Percentiles rank a stretch among this genome's conserved stretches.
phyloP scores from a whole-genome alignment of 1,139 yeast species.

The Debaryomycetaceae sp. region DNA sequence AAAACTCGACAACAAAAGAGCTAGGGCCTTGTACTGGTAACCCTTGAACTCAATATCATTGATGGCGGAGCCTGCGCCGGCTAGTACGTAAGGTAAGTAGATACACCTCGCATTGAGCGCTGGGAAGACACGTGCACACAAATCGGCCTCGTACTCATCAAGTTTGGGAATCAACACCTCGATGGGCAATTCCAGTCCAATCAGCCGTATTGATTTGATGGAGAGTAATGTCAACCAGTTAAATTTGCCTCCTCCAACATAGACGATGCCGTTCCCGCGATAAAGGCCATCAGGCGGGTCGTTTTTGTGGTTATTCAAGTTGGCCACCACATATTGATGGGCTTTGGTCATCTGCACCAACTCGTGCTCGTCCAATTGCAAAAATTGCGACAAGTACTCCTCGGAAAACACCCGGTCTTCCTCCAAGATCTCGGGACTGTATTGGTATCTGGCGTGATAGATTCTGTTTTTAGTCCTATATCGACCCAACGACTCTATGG shows the following conservation, averaged over 20 bases:
- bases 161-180: conserved; percentile 71
- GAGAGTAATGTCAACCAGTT: conserved; percentile 70
- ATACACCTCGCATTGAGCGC: conserved; percentile 67
- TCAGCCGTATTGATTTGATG: conserved; percentile 56
- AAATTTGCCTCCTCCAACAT: conserved; percentile 77
- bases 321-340: conserved; percentile 50
- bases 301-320: conserved; percentile 36
- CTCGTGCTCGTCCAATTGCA: conserved; percentile 49
- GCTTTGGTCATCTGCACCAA: conserved; percentile 42
- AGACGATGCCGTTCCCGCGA: conserved; percentile 73
- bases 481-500: conserved; percentile 24
- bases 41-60: conserved; percentile 49
- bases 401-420: conserved; percentile 30
- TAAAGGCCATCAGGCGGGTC: conserved; percentile 44
- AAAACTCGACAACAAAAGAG: conserved; percentile 69
- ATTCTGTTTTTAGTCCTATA: conserved; percentile 38
- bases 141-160: conserved; percentile 64
- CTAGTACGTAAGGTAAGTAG: conserved; percentile 53
- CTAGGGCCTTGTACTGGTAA: conserved; percentile 75
- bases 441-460: conserved; percentile 48
- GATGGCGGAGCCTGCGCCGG: conserved; percentile 19
- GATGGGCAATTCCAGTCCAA: conserved; percentile 65
- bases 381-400: conserved; percentile 46
- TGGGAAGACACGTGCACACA: conserved; percentile 65
- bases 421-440: conserved; percentile 15